Percentiles rank a stretch among this genome's conserved stretches.
These are phyloP conservation scores for Oryza longistaminata DNA, from an alignment of 176 grass and related monocot species.

Conservation along the genomic window DNA sequence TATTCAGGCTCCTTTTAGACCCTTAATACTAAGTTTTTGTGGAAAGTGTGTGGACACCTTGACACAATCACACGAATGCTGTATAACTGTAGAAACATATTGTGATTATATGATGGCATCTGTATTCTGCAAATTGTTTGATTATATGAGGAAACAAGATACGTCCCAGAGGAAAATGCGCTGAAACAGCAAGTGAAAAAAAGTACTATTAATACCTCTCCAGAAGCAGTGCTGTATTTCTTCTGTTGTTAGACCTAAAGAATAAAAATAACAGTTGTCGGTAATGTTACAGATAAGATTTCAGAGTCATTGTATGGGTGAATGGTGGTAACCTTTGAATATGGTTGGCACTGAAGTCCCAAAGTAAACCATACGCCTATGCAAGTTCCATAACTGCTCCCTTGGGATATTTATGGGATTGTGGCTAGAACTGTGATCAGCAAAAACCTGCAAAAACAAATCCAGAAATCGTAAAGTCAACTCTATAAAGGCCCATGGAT, in stretches of 20 bases:
- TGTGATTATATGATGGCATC: slow-evolving; percentile 29
- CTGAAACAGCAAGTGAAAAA: slow-evolving; percentile 14
- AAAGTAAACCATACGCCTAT: slow-evolving; percentile 80
- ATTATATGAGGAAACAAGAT: slow-evolving; percentile 24
- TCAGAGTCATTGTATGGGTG: slow-evolving; percentile 6
- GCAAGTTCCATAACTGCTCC: slow-evolving; percentile 73
- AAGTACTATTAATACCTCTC: slow-evolving; percentile 70
- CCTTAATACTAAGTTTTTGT: neutral
- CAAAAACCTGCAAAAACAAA: slow-evolving; percentile 77
- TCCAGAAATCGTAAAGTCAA: slow-evolving; percentile 32
- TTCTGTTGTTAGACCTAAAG: slow-evolving; percentile 81
- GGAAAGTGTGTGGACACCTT: neutral
- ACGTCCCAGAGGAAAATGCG: neutral
- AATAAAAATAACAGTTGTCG: slow-evolving; percentile 42
- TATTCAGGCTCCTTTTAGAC: neutral
- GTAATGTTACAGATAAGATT: slow-evolving; percentile 26
- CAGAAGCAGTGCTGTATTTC: slow-evolving; percentile 95
- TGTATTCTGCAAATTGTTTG: slow-evolving; percentile 18
- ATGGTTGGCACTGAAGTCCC: slow-evolving; percentile 85
- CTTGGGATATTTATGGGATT: slow-evolving; percentile 69
- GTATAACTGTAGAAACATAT: neutral
- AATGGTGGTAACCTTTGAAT: slow-evolving; percentile 65
- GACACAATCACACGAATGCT: neutral
- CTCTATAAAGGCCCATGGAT: neutral
- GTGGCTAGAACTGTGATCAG: slow-evolving; percentile 75